Evolutionary conservation across 2,329 filamentous ascomycete species (phyloP), one percentile per base, ranked within the genome.

Genomic region (Pleoardoris graminearum): DNA sequence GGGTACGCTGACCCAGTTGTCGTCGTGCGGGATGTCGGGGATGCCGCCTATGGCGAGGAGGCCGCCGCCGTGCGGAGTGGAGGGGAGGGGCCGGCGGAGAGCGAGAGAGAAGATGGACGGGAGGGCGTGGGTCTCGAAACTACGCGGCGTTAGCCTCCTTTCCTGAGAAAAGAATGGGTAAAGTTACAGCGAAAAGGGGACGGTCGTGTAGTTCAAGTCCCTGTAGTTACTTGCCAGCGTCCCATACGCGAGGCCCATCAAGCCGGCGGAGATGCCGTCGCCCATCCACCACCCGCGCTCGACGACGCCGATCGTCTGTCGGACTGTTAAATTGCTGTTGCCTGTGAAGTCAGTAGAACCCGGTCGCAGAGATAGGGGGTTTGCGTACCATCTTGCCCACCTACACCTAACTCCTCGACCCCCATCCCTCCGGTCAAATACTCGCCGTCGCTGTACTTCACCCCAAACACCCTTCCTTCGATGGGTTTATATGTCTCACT

Each of bases 31-130:
- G 4, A 67, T 47, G 36, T 58, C 35, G 0, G 65, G 65, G 37
- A 69, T 61, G 29, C 68, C 66, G 39, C 68, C 67, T 30, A 71
- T 60, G n/a, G 68, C 68, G 4, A 71, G 57, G n/a, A 64, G 41
- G 43, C 68, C 67, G 39, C 67, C 66, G 11, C 45, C 43, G 4
- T 23, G 36, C 7, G 61, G 58, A 11, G 38, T 39, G 1, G 10
- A 10, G 5, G 23, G n/a, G 0, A 57, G 57, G n/a, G 62, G 59
- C 17, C 66, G 57, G 35, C 33, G 51, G 30, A 69, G 58, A 1
- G 67, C 66, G 39, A 69, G 57, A 39, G 53, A 59, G 55, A 68
- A 69, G 43, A 69, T 39, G 4, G 57, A 53, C 0, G 60, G 57
- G 14, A 63, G 43, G 17, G 30, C n/a, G 23, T 29, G 12, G 7